Evolutionary conservation across 2,329 filamentous ascomycete genomes (phyloP).

Genomic region (Chrysoporthe austroafricana): DNA sequence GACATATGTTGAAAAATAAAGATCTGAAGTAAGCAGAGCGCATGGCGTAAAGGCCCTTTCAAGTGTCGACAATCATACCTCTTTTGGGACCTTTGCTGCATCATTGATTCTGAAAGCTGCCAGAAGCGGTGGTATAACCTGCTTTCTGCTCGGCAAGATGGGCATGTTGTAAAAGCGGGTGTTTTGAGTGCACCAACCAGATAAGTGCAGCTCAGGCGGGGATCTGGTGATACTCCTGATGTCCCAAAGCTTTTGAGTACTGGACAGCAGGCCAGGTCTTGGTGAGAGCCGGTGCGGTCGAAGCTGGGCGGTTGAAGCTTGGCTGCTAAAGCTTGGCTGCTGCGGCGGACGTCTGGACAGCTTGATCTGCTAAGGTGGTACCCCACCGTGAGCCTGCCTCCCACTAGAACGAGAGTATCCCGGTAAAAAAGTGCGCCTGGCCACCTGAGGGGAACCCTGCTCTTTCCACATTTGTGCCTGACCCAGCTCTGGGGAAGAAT

Average conservation of each 20-base stretch:
- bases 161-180: not conserved
- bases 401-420: not conserved
- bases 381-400: not conserved
- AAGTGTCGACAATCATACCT: not conserved
- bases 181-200: not conserved
- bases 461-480: constrained; percentile 18
- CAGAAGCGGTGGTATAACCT: not conserved
- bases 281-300: not conserved
- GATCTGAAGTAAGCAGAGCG: not conserved
- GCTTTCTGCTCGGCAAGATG: not conserved
- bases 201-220: not conserved
- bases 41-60: not conserved
- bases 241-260: not conserved
- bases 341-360: constrained; percentile 3
- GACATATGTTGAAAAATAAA: not conserved
- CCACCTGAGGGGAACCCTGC: constrained; percentile 14
- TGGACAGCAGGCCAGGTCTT: not conserved
- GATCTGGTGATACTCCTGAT: not conserved
- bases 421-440: not conserved
- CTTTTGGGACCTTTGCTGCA: not conserved
- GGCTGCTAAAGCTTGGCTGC: not conserved
- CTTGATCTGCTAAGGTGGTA: constrained; percentile 2
- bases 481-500: constrained; percentile 11
- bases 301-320: not conserved
- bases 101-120: constrained; percentile 1